A percentile compares a stretch with the other conserved stretches of the same genome.
Conservation (phyloP, 2,329 filamentous ascomycete genomes). For the Talaromyces sp. region DNA sequence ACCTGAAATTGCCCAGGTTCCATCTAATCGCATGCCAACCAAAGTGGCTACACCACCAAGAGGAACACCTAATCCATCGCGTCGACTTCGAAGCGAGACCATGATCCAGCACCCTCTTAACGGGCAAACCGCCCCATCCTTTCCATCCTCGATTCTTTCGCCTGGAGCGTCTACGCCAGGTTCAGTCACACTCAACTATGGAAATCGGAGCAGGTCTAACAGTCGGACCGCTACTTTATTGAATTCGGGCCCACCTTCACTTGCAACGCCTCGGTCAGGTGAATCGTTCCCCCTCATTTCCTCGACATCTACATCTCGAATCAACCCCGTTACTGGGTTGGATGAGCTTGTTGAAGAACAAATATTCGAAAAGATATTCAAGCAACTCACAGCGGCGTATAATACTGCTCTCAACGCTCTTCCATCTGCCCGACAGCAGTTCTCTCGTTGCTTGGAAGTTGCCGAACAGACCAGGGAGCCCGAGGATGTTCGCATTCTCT, state of each 20-base stretch:
- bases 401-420: constrained; percentile 68
- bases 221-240: constrained; percentile 52
- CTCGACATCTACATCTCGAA: constrained; percentile 43
- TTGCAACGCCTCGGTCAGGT: constrained; percentile 69
- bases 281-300: constrained; percentile 63
- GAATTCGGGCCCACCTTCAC: constrained; percentile 41
- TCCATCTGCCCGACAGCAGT: constrained; percentile 63
- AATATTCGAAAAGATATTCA: constrained; percentile 75
- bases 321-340: constrained; percentile 55
- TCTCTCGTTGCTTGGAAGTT: constrained; percentile 58
- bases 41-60: constrained; percentile 42
- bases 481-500: constrained; percentile 58
- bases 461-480: constrained; percentile 57
- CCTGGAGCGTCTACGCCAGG: constrained; percentile 26
- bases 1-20: constrained; percentile 24
- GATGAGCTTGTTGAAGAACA: constrained; percentile 68
- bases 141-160: constrained; percentile 26
- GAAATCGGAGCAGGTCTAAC: constrained; percentile 39
- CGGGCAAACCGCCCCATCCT: not conserved
- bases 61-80: constrained; percentile 37
- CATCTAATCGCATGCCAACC: constrained; percentile 23
- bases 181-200: constrained; percentile 22
- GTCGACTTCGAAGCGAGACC: constrained; percentile 47
- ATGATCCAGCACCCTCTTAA: constrained; percentile 42
- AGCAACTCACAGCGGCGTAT: constrained; percentile 67